Evolutionary conservation across 352 stramenopile genomes (phyloP), one percentile per base, ranked within the genome.

Genomic region (Phytophthora rubi): DNA sequence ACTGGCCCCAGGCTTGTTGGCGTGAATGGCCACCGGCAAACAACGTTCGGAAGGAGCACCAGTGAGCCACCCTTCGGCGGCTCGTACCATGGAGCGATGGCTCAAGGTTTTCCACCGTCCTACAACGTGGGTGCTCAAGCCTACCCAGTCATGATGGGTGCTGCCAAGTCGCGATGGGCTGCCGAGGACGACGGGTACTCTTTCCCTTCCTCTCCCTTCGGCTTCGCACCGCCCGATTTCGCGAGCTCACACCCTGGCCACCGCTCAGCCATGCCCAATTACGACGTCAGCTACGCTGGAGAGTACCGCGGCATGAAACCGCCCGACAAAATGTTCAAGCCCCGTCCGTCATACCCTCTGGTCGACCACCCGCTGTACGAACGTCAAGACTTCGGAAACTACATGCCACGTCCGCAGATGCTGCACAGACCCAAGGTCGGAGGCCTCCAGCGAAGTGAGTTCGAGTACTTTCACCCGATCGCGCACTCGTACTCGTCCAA

Each of bases 401-500:
- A 61, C 58, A 30, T 60, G 18, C 59, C 57, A 30, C 76, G 61
- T 32, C 57, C 71, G 35, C 77, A 72, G 15, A 64, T 78, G 53
- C 32, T 74, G 18, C 77, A 85, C 26, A 58, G 75, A 55, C 62
- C 67, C n/a, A 86, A 77, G 53, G 57, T 75, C 23, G 65, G 56
- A 65, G 65, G 55, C 0, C 55, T 39, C 44, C 75, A 68, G 32
- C 70, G 77, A 52, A 67, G 21, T 32, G 76, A 84, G 1, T 71
- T 79, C 28, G 71, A 79, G 64, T 76, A 79, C 30, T 62, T 92
- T 33, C 82, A 92, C 44, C 77, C 87, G 18, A 62, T 81, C 1
- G 81, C 81, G 2, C 81, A 93, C 45, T 89, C 81, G 39, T 91
- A 92, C 65, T 88, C 78, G 18, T 88, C 84, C 13, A 87, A 80